phyloP scores from a whole-genome alignment of 495 filamentous ascomycete species.

The Hyphodiscus hymeniophilus region DNA sequence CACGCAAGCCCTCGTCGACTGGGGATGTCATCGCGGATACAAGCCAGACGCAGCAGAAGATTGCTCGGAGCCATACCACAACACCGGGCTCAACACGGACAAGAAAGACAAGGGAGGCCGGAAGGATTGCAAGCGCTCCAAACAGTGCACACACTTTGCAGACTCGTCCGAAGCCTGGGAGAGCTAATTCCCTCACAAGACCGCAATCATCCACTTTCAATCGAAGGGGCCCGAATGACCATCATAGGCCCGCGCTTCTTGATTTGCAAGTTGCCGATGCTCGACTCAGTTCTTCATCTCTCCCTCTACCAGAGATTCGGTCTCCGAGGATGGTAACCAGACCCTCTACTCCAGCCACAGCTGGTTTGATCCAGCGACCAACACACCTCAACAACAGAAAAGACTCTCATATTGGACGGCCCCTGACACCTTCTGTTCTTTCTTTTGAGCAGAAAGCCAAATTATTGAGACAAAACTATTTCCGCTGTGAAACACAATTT shows the following conservation, averaged over 20 bases:
- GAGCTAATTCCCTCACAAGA: conserved; percentile 15
- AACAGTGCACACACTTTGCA: conserved; percentile 1
- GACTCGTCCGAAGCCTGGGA: conserved; percentile 8
- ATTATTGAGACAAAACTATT: conserved; percentile 64
- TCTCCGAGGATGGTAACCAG: conserved; percentile 35
- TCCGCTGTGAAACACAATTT: conserved; percentile 64
- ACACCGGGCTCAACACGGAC: conserved; percentile 21
- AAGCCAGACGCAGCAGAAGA: conserved; percentile 29
- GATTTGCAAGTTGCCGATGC: conserved; percentile 38
- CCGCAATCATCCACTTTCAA: conserved; percentile 19
- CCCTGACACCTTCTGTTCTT: conserved; percentile 45
- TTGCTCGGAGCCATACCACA: conserved; percentile 57
- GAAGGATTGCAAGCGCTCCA: conserved; percentile 24
- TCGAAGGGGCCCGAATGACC: conserved; percentile 21
- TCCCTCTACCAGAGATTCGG: conserved; percentile 50
- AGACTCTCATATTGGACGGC: conserved; percentile 38
- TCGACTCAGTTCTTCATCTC: conserved; percentile 55
- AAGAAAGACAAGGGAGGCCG: conserved; percentile 22
- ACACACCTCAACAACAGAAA: conserved; percentile 34
- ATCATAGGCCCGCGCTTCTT: conserved; percentile 26
- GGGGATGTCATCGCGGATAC: conserved; percentile 48
- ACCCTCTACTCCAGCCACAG: conserved; percentile 41
- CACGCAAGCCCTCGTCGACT: conserved; percentile 52
- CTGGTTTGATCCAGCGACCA: conserved; percentile 33
- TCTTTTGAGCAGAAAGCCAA: conserved; percentile 47